Evolutionary conservation across 331 rosid species (phyloP).

Genomic region (Quercus phellos): DNA sequence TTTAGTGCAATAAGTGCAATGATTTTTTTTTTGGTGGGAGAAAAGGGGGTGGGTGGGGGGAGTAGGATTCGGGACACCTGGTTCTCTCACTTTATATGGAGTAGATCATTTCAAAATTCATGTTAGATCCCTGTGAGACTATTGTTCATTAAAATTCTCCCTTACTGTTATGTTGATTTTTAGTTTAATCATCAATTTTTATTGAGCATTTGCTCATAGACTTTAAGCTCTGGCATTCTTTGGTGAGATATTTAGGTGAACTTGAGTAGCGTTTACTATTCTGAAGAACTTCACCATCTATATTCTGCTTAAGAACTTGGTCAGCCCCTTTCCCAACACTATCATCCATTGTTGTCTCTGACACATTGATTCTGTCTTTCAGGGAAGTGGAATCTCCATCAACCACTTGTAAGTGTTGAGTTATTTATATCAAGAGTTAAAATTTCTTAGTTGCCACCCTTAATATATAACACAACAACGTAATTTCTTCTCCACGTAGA

Average conservation of each 20-base stretch:
- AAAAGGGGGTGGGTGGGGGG: no score
- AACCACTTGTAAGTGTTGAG: constrained; percentile 10
- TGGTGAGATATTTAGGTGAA: background rate
- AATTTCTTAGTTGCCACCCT: background rate
- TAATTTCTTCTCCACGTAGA: constrained; percentile 1
- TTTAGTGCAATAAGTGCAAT: background rate
- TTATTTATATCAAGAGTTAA: background rate
- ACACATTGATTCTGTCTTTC: background rate
- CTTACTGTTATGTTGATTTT: background rate
- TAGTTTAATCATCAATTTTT: background rate
- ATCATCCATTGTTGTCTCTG: background rate
- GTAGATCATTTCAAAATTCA: background rate
- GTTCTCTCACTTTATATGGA: background rate
- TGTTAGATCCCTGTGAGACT: background rate
- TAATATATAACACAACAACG: background rate
- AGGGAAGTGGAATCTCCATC: constrained; percentile 22
- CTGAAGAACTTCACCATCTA: background rate
- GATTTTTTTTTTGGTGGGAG: no score
- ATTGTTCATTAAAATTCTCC: background rate
- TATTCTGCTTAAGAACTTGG: background rate
- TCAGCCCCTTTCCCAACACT: background rate
- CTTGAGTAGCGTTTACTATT: background rate
- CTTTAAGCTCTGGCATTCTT: background rate
- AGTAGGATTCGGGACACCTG: no score
- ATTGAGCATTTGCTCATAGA: background rate